Percentiles rank a stretch among this genome's conserved stretches.
Evolutionary conservation across 73 alveolate species (phyloP).

Genomic region (Blepharisma stoltei): DNA sequence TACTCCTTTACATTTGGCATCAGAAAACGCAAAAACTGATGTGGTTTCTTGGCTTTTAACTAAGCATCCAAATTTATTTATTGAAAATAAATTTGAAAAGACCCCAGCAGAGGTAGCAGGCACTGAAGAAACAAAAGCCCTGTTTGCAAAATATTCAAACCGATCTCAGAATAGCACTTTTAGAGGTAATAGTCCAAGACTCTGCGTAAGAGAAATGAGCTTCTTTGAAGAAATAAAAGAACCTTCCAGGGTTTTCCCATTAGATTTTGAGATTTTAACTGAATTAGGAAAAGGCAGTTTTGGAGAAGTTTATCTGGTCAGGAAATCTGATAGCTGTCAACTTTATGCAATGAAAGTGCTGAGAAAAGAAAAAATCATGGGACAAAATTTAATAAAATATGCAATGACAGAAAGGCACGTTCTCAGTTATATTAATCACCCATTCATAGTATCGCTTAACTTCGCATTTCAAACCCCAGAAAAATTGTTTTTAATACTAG

Average conservation of each 20-base stretch:
- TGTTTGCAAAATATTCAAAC: conserved; percentile 20
- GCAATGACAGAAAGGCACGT: conserved; percentile 94
- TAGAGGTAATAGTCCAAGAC: background rate
- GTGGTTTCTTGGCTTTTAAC: conserved; percentile 1
- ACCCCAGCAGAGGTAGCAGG: conserved; percentile 26
- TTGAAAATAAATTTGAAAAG: conserved; percentile 27
- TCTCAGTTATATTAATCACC: conserved; percentile 78
- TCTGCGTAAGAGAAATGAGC: conserved; percentile 23
- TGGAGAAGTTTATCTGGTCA: conserved; percentile 80
- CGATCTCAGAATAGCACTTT: background rate
- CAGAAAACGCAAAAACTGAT: conserved; percentile 22
- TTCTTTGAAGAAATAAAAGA: conserved; percentile 24
- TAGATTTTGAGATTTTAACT: conserved; percentile 48
- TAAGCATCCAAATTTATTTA: background rate
- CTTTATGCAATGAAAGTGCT: conserved; percentile 86
- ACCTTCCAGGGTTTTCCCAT: conserved; percentile 52
- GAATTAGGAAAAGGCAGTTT: conserved; percentile 79
- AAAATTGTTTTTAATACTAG: conserved; percentile 83
- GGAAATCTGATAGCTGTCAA: conserved; percentile 40
- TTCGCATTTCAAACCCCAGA: conserved; percentile 88
- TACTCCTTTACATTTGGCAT: conserved; percentile 39
- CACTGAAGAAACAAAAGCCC: background rate
- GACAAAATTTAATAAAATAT: conserved; percentile 79
- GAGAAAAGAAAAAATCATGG: conserved; percentile 76
- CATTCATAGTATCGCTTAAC: conserved; percentile 88